Evolutionary conservation across 192 early-diverging fungal species (phyloP), one percentile per base, ranked within the genome.

Genomic region (Coemansia sp.): DNA sequence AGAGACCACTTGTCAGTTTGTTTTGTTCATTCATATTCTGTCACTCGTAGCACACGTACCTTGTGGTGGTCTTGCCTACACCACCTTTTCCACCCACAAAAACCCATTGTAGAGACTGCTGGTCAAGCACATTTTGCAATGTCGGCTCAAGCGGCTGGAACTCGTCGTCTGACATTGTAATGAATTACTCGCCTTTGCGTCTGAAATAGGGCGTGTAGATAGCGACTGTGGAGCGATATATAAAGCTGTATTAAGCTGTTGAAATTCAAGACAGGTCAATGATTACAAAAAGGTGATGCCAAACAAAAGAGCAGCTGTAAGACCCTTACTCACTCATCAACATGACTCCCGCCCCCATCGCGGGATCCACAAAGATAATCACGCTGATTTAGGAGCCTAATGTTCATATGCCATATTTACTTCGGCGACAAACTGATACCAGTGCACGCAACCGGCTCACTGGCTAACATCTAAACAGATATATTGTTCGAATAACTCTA

Each of bases 71-170:
- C 67, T 93, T 96, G 80, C 96, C 97, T 59, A 99, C 97, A 76
- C 97, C 97, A 58, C 97, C 97, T 80, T 99, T 99, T 65, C 97
- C 97, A 68, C 97, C 97, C 54, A 97, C 94, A 86, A 99, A 99
- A 66, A 99, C 93, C 96, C 96, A 99, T 56, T 94, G 90, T 27
- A 99, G 86, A 29, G 94, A 95, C 32, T 89, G 86, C 81, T 99
- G 97, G 80, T 98, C 97, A 39, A 99, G 81, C 50, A 99, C 91
- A 76, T 99, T 99, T 81, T 95, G 89, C 31, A 99, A 88, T 6
- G 94, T 88, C 46, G 92, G 91, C 23, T 94, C 90, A 59, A 91
- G 85, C 23, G 85, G 85, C 66, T 89, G 84, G 63, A 89, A 86
- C 71, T 90, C 88, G 78, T 91, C 88, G 71, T 90, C 88, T 17